Evolutionary conservation across 192 early-diverging fungal genomes (phyloP), one percentile per base, ranked within the genome.

Genomic region (Phycomyces nitens): DNA sequence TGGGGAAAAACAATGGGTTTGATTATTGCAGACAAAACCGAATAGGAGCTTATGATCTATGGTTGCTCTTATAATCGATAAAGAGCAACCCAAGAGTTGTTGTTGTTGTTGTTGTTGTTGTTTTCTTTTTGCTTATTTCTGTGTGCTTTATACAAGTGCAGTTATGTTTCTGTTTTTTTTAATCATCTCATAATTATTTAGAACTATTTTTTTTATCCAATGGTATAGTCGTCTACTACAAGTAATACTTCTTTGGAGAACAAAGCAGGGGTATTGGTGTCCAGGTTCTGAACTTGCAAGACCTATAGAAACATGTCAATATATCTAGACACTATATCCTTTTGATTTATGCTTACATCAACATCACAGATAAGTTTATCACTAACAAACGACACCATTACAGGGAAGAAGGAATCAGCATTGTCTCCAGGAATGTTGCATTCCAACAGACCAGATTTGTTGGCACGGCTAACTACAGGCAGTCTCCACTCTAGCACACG

Each of bases 401-500:
- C 92, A 7, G 95, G 95, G 89, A 91, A 97, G 78, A 94, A 93
- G 5, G 70, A 84, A 39, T 83, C 84, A 20, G 85, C 82, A 64
- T 97, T 88, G 47, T 91, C 88, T 38, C 86, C 86, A 7, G 79
- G 68, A 26, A 91, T 85, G 53, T 71, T 88, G 71, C 97, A 98
- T 58, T 97, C 95, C 29, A 98, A 72, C 15, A 88, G 84, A 43
- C 96, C 94, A 21, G 82, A 83, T 21, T 77, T 73, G 75, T 93
- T 93, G 65, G 79, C 81, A 14, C 76, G 60, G 64, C 95, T 90
- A 61, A 99, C 91, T 21, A 84, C 76, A 40, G 90, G 83, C 8
- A 94, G 58, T 70, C 92, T 88, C 97, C 95, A 99, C 42, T 94
- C 88, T 49, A 99, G 78, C 2, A 78, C 79, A 40, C 83, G 74